These are phyloP conservation scores for Fagus crenata DNA, from an alignment of 306 rosid species.

Conservation along the genomic window DNA sequence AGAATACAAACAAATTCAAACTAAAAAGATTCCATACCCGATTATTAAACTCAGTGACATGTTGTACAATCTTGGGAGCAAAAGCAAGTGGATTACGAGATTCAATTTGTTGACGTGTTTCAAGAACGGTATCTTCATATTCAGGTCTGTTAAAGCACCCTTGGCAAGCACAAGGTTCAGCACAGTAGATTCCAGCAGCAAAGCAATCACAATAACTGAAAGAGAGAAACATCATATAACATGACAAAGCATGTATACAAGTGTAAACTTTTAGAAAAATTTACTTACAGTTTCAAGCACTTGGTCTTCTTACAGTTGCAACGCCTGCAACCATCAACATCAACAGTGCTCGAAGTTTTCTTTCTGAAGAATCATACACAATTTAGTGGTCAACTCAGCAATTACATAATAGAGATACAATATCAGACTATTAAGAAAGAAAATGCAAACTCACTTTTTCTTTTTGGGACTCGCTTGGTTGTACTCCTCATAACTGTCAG, in stretches of 20 bases:
- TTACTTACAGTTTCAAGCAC: conserved; percentile 80
- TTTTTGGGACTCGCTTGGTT: conserved; percentile 38
- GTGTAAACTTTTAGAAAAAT: conserved; percentile 9
- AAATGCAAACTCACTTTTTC: conserved; percentile 50
- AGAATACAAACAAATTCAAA: background rate
- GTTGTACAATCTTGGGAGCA: conserved; percentile 55
- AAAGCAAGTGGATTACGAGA: conserved; percentile 72
- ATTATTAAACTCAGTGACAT: conserved; percentile 35
- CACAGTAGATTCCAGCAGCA: conserved; percentile 55
- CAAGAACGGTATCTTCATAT: conserved; percentile 42
- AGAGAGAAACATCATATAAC: conserved; percentile 18
- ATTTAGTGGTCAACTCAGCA: conserved; percentile 15
- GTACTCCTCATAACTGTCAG: conserved; percentile 35
- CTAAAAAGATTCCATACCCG: conserved; percentile 33
- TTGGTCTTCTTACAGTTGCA: conserved; percentile 72
- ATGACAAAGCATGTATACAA: conserved; percentile 3
- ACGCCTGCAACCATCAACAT: conserved; percentile 44
- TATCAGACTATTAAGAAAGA: conserved; percentile 7
- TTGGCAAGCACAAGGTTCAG: conserved; percentile 56
- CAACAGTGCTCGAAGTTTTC: conserved; percentile 31
- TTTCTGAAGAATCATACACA: conserved; percentile 47
- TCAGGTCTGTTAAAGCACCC: conserved; percentile 61
- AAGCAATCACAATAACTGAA: conserved; percentile 81
- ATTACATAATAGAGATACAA: conserved; percentile 2
- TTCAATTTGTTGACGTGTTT: conserved; percentile 44